A percentile compares a stretch with the other conserved stretches of the same genome.
These are phyloP conservation scores for Aciculosporium take DNA, from an alignment of 2,329 filamentous ascomycete species.

Conservation along the genomic window DNA sequence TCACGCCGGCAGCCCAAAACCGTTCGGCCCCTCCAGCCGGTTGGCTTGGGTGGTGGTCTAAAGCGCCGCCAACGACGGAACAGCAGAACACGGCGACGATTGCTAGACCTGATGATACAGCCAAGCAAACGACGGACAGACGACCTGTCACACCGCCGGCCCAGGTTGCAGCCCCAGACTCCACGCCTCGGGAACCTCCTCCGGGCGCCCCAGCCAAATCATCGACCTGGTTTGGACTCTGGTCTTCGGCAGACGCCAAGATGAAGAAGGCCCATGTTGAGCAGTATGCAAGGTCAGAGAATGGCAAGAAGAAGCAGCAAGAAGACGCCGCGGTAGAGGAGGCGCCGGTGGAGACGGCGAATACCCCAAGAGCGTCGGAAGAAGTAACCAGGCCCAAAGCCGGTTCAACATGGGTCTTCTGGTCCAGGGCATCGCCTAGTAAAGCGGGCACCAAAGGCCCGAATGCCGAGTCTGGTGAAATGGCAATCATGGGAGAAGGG, in stretches of 20 bases:
- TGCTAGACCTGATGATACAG: background rate
- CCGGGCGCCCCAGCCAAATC: constrained; percentile 10
- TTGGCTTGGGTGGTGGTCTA: constrained; percentile 41
- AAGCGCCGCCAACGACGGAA: constrained; percentile 12
- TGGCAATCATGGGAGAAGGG: constrained; percentile 43
- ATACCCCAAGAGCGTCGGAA: constrained; percentile 11
- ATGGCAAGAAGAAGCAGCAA: constrained; percentile 11
- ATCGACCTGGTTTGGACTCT: constrained; percentile 28
- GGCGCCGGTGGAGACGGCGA: constrained; percentile 19
- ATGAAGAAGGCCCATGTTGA: constrained; percentile 1
- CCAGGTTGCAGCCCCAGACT: constrained; percentile 10
- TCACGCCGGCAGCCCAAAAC: constrained; percentile 3
- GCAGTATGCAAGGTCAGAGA: background rate
- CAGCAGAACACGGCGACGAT: constrained; percentile 9
- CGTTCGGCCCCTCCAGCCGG: constrained; percentile 24
- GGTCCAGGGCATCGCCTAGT: constrained; percentile 47
- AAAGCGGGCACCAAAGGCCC: constrained; percentile 16
- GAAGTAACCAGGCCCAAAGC: constrained; percentile 28
- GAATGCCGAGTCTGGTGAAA: constrained; percentile 30
- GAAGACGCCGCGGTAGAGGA: constrained; percentile 31
- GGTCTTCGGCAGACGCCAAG: constrained; percentile 15
- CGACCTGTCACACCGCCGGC: constrained; percentile 13
- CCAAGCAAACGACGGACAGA: constrained; percentile 8
- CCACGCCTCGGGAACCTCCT: constrained; percentile 7
- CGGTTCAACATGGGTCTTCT: constrained; percentile 67